A percentile compares a stretch with the other conserved stretches of the same genome.
Evolutionary conservation across 2,329 filamentous ascomycete genomes (phyloP).

Genomic region (Dryadomyces quercivorus): DNA sequence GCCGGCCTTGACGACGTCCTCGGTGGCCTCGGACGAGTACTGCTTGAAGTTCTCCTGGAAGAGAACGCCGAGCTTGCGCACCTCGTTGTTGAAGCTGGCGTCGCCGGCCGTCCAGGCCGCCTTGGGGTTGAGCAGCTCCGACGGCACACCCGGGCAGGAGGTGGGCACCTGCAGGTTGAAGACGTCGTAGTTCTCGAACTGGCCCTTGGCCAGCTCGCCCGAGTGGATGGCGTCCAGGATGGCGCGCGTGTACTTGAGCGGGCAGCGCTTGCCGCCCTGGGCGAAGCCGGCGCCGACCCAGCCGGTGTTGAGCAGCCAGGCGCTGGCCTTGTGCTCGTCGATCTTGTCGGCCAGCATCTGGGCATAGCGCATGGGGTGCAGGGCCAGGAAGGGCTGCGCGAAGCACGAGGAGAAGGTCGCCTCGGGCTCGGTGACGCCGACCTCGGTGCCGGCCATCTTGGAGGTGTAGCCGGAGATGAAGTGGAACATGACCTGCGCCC

Average conservation of each 20-base stretch:
- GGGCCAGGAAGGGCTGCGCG: conserved; percentile 94
- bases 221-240: conserved; percentile 98
- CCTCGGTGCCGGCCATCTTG: conserved; percentile 99
- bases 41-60: conserved; percentile 98
- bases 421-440: conserved; percentile 92
- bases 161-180: conserved; percentile 98
- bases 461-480: conserved; percentile 99
- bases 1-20: conserved; percentile 61
- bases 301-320: conserved; percentile 96
- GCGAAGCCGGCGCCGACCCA: conserved; percentile 89
- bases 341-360: conserved; percentile 99
- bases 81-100: conserved; percentile 74
- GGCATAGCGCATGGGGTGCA: conserved; percentile 98
- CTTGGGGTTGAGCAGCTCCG: conserved; percentile 87
- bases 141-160: conserved; percentile 75
- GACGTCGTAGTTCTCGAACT: conserved; percentile 90
- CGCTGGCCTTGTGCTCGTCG: conserved; percentile 83
- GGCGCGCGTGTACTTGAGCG: conserved; percentile 95
- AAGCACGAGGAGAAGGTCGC: conserved; percentile 99
- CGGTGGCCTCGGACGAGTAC: conserved; percentile 74
- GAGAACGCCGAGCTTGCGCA: conserved; percentile 76
- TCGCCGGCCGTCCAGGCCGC: conserved; percentile 79
- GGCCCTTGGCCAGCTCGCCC: conserved; percentile 81
- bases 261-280: conserved; percentile 92
- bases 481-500: conserved; percentile 98